Evolutionary conservation across 371 early-diverging fungal species (phyloP), one percentile per base, ranked within the genome.

Genomic region (Nematocida parisii): DNA sequence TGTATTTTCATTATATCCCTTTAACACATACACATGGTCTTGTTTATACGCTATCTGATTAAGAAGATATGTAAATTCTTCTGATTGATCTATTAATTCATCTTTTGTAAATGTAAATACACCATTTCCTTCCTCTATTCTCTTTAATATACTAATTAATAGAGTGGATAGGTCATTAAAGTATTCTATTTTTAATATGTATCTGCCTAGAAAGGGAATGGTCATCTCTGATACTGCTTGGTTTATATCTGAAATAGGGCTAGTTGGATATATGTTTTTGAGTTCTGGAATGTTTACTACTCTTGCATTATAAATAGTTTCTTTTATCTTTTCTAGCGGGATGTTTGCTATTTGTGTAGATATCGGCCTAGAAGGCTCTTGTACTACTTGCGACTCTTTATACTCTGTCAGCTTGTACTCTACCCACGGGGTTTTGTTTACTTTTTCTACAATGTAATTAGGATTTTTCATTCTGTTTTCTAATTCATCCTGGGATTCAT

Each of bases 261-360:
- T 5, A n/a, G 5, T 11, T 24, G 80, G 80, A 22, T 45, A 67
- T 18, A 77, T 24, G 5, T 9, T 66, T 13, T 27, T 9, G 15
- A 77, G 71, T 2, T 27, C 62, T 7, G 58, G 20, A 5, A 70
- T 24, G 27, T 77, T 70, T 18, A 70, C 70, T 33, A 77, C 80
- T 55, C 80, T 20, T 7, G 80, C 80, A 50, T 77, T 77, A 71
- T 77, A 77, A 13, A 77, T 77, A 42, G 71, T 70, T 27, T 55
- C 33, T 42, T 70, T 57, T 9, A 75, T n/a, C 46, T 33, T 39
- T 44, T 72, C 18, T 18, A 73, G 11, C 9, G 20, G 13, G 22
- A 5, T 46, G 45, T 62, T n/a, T 33, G n/a, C 9, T 9, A n/a
- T n/a, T 15, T 64, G n/a, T n/a, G 20, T 20, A n/a, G 22, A 27